These are phyloP conservation scores for Scheffersomyces illinoinensis DNA, from an alignment of 1,139 yeast genomes.

Conservation along the genomic window DNA sequence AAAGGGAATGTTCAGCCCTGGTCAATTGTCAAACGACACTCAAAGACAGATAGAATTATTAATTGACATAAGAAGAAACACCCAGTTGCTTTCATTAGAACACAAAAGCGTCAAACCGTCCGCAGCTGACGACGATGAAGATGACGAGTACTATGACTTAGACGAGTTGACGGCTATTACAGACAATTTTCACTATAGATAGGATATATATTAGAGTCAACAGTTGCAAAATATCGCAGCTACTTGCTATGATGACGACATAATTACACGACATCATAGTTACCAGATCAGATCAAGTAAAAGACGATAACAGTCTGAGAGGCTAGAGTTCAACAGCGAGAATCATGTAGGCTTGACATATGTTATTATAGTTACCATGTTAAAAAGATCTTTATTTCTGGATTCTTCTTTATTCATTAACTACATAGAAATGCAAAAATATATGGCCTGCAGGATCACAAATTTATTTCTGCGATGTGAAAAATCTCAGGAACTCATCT, in stretches of 20 bases:
- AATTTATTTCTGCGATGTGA: not conserved
- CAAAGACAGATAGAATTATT: constrained; percentile 57
- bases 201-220: constrained; percentile 2
- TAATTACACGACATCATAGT: not conserved
- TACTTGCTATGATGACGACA: not conserved
- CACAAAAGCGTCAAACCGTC: constrained; percentile 19
- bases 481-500: not conserved
- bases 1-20: constrained; percentile 32
- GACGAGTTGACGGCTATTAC: constrained; percentile 42
- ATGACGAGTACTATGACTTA: constrained; percentile 42
- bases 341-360: not conserved
- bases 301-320: not conserved
- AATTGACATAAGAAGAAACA: constrained; percentile 59
- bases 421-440: too few relatives aligned
- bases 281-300: not conserved
- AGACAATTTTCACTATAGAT: constrained; percentile 44
- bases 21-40: constrained; percentile 57
- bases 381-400: not conserved
- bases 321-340: not conserved
- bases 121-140: constrained; percentile 32
- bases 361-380: too few relatives aligned
- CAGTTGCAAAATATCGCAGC: not conserved
- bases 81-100: constrained; percentile 63
- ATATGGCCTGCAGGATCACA: not conserved
- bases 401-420: not conserved